phyloP scores from a whole-genome alignment of 1,284 basidiomycete genomes.

The Ceratobasidium sp. region DNA sequence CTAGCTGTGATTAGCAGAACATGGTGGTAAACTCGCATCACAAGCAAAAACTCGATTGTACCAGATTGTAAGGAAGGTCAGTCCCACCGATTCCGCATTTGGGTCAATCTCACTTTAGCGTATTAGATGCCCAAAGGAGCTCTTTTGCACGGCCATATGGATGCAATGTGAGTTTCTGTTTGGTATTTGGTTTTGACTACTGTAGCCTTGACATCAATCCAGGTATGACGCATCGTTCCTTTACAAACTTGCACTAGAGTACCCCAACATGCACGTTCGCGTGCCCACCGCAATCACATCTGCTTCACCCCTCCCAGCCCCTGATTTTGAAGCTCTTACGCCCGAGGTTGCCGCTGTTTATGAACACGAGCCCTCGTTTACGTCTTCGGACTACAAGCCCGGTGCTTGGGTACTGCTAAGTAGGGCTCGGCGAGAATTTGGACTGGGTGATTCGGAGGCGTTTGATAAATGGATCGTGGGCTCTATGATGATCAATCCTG shows the following conservation, averaged over 20 bases:
- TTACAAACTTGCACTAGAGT: constrained; percentile 68
- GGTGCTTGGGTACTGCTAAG: constrained; percentile 69
- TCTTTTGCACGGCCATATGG: constrained; percentile 77
- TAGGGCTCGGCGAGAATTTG: constrained; percentile 69
- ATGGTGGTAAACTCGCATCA: not conserved
- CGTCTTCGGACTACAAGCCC: constrained; percentile 63
- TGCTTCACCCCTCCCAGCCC: constrained; percentile 57
- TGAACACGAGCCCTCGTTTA: constrained; percentile 55
- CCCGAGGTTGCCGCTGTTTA: not conserved
- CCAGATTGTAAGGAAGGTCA: constrained; percentile 69
- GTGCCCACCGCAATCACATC: constrained; percentile 59
- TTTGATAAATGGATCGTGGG: constrained; percentile 76
- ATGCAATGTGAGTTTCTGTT: constrained; percentile 64
- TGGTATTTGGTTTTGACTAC: not conserved
- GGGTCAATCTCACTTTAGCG: not conserved
- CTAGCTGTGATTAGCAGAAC: constrained; percentile 56
- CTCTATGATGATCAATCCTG: constrained; percentile 73
- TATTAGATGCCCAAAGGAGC: constrained; percentile 82
- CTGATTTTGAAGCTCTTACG: constrained; percentile 46
- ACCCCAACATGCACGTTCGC: constrained; percentile 72
- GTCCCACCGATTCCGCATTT: too few species aligned
- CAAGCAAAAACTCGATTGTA: constrained; percentile 70
- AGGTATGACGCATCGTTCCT: constrained; percentile 68
- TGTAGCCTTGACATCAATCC: not conserved
- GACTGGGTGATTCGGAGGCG: constrained; percentile 60